Evolutionary conservation across 257 asterid genomes (phyloP), one percentile per base, ranked within the genome.

Genomic region (Nicotiana otophora): DNA sequence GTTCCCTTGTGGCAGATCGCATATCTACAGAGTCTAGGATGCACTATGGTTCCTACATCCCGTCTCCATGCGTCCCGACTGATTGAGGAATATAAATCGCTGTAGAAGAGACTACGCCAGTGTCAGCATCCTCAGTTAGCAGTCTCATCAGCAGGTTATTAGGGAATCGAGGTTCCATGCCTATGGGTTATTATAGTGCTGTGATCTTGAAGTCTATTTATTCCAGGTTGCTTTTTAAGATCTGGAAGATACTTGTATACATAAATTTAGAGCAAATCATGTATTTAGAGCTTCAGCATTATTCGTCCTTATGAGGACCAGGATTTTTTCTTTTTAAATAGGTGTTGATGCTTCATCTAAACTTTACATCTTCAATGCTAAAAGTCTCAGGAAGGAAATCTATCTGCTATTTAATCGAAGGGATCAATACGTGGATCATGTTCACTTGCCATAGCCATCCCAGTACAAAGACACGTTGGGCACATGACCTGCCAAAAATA

Each of bases 401-500:
- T 51, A 48, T 26, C 8, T 42, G n/a, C 48, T 28, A 39, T 48
- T 90, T 82, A 90, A 84, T 94, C 98, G 54, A 94, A 94, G 26
- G 99, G 99, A 82, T 95, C 99, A 57, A 93, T 92, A 62, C 99
- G 91, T 10, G 98, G 97, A 77, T 93, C 97, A 61, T 95, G 99
- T 89, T 95, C 99, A 26, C 97, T 95, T 15, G 99, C 98, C 98
- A 95, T 93, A 62, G 95, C 98, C 98, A 93, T 95, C 79, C 99
- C 97, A 1, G 99, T 95, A 88, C 99, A 95, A 77, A 95, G 98
- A 87, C 99, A 95, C 1, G 98, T 93, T 31, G 98, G 99, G 85
- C 98, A 94, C 99, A 96, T 94, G 26, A 96, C 98, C 97, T 94
- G 93, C 89, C 76, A 80, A 75, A 67, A 30, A 77, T 65, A 83